A percentile compares a stretch with the other conserved stretches of the same genome.
These are phyloP conservation scores for Abrus pulchellus DNA, from an alignment of 306 rosid species.

Conservation along the genomic window DNA sequence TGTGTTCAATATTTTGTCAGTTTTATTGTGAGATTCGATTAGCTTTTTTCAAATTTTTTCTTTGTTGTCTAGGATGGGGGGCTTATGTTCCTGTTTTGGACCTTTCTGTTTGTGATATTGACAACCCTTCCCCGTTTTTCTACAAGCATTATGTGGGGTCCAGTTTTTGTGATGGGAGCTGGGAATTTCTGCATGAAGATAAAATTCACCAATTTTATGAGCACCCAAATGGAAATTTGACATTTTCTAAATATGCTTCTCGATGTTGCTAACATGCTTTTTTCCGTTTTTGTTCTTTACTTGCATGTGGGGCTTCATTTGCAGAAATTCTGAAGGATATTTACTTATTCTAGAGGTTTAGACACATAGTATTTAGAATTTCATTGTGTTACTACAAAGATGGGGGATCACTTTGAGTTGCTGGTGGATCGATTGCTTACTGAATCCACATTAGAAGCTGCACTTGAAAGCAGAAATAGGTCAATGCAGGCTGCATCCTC, in stretches of 20 bases:
- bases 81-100: conserved; percentile 29
- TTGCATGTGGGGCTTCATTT: conserved; percentile 37
- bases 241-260: conserved; percentile 48
- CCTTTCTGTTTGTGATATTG: conserved; percentile 42
- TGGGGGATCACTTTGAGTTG: conserved; percentile 97
- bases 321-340: conserved; percentile 51
- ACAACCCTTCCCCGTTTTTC: background rate
- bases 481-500: conserved; percentile 71
- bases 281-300: conserved; percentile 41
- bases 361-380: conserved; percentile 27
- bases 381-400: conserved; percentile 43
- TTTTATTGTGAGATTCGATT: conserved; percentile 14
- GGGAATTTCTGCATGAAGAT: conserved; percentile 52
- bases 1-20: conserved; percentile 12
- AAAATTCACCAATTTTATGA: conserved; percentile 42
- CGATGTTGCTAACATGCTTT: conserved; percentile 44
- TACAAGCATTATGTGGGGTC: conserved; percentile 47
- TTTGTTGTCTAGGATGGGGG: conserved; percentile 32
- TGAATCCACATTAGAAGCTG: conserved; percentile 95
- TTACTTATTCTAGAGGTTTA: conserved; percentile 40
- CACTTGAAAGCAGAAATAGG: conserved; percentile 77
- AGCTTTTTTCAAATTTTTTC: background rate
- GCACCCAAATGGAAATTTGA: conserved; percentile 42
- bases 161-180: conserved; percentile 36
- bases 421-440: conserved; percentile 93